Conservation (phyloP, 2,329 filamentous ascomycete species). For the Fusarium luffae region DNA sequence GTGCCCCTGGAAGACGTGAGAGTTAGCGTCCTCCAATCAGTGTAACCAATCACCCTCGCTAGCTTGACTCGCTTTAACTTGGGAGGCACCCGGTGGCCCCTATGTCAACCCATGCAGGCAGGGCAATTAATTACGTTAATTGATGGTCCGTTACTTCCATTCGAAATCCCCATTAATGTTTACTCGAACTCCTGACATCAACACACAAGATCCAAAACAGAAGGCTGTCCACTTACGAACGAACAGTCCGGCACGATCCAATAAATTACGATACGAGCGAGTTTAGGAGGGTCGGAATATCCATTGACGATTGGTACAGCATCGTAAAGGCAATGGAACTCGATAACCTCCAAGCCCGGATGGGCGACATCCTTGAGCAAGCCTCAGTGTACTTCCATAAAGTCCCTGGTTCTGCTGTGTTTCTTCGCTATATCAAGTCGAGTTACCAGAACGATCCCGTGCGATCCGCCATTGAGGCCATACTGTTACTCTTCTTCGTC, state of each 20-base stretch:
- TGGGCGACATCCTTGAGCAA: slow-evolving; percentile 63
- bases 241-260: not conserved
- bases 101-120: slow-evolving; percentile 15
- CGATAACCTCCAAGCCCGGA: slow-evolving; percentile 65
- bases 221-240: not conserved
- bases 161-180: not conserved
- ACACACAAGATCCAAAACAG: not conserved
- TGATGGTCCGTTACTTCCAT: slow-evolving; percentile 11
- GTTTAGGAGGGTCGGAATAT: not conserved
- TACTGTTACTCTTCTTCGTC: slow-evolving; percentile 94
- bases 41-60: slow-evolving; percentile 19
- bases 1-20: slow-evolving; percentile 19
- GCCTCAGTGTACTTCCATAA: slow-evolving; percentile 80
- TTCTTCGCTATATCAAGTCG: slow-evolving; percentile 94
- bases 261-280: not conserved
- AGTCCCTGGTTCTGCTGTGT: slow-evolving; percentile 91
- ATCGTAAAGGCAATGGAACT: slow-evolving; percentile 65
- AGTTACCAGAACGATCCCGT: slow-evolving; percentile 98
- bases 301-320: not conserved
- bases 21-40: not conserved
- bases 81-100: slow-evolving; percentile 28
- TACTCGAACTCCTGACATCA: slow-evolving; percentile 1
- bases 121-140: slow-evolving; percentile 9
- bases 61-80: slow-evolving; percentile 2
- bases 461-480: slow-evolving; percentile 90